phyloP scores from a whole-genome alignment of 2,329 filamentous ascomycete species.

The Chaetomium olivaceum region DNA sequence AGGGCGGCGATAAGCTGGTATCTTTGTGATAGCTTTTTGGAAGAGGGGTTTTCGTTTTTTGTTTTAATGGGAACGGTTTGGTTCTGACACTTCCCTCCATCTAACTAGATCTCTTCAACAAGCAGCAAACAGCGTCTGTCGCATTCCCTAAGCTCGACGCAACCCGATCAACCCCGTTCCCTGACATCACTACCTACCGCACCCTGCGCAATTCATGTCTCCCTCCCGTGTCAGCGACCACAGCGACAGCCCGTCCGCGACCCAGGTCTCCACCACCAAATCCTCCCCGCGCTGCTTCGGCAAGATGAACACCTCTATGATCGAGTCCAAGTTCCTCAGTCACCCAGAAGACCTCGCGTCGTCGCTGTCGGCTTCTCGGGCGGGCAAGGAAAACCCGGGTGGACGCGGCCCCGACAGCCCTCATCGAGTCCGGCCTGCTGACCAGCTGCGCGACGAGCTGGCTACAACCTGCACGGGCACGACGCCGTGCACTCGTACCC shows the following conservation, averaged over 20 bases:
- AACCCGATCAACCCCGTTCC: neutral
- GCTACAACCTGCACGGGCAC: slow-evolving; percentile 86
- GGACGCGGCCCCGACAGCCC: slow-evolving; percentile 83
- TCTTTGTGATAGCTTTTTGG: neutral
- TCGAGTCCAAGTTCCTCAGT: slow-evolving; percentile 73
- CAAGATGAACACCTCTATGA: slow-evolving; percentile 55
- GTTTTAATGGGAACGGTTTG: neutral
- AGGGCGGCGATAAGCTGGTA: neutral
- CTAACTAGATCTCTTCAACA: neutral
- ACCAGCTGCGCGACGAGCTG: slow-evolving; percentile 83
- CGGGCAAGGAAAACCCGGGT: slow-evolving; percentile 94
- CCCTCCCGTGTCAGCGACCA: slow-evolving; percentile 28
- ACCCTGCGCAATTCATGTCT: slow-evolving; percentile 24
- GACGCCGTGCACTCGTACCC: slow-evolving; percentile 78
- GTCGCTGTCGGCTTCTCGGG: slow-evolving; percentile 96
- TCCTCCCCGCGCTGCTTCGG: slow-evolving; percentile 30
- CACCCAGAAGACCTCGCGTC: slow-evolving; percentile 76
- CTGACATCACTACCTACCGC: neutral
- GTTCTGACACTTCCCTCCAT: neutral
- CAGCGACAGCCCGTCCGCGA: slow-evolving; percentile 13
- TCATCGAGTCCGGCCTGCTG: slow-evolving; percentile 86
- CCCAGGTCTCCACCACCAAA: slow-evolving; percentile 8
- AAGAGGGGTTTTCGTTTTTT: neutral
- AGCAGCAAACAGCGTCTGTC: neutral
- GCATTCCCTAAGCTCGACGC: neutral